Evolutionary conservation across 768 basidiomycete species (phyloP), one percentile per base, ranked within the genome.

Genomic region (Amylocystis lapponica): DNA sequence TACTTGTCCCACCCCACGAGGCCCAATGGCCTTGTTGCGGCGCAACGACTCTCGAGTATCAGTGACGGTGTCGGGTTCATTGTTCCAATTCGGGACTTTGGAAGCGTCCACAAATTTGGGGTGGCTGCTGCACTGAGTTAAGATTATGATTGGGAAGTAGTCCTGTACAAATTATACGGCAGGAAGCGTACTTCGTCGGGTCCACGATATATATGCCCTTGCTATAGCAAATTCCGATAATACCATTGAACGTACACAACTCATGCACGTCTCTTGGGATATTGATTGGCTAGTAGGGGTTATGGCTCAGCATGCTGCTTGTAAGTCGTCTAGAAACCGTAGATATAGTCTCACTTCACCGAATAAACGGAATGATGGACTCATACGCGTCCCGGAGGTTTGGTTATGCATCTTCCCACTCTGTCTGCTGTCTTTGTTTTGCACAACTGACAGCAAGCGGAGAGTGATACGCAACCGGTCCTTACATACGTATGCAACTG

Each of bases 401-500:
- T 45, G 51, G 11, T 73, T 67, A 42, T 65, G 58, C 0, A 74
- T 68, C 3, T 64, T 54, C 16, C 59, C 37, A 14, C 56, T 54
- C 14, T 59, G n/a, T n/a, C n/a, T n/a, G n/a, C n/a, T 47, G 19
- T 74, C 72, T 14, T 62, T 57, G 6, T 65, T 58, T 45, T 68
- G 63, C 32, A 74, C 60, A 3, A 72, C 75, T 59, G 89, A 84
- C 13, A 87, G 48, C 10, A 75, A 68, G 48, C 83, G 71, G 23
- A 91, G 52, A 3, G 74, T 77, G 3, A 72, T 61, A 45, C 83
- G 76, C 31, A 86, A 59, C 30, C 80, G 66, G 46, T 70, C 70
- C 65, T 82, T 87, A 44, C 67, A 73, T 8, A 79, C 76, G 58
- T 79, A 88, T 12, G 87, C 68, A 35, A 90, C 89, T 90, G 45